Conservation (phyloP, 805 yeast species). For the Kazachstania kunashirensis region DNA sequence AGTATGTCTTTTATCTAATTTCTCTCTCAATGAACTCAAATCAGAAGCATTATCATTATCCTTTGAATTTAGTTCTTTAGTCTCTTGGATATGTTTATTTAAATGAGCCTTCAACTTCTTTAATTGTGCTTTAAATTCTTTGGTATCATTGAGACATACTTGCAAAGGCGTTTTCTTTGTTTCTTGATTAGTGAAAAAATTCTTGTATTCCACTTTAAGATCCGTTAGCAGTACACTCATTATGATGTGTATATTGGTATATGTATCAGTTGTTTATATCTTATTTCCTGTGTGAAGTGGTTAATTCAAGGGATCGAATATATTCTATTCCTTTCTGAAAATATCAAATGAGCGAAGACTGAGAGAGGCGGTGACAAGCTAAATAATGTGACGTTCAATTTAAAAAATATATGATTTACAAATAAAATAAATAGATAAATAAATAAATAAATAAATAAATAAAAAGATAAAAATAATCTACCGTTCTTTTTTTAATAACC, state of each 20-base stretch:
- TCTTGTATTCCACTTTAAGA: slow-evolving; percentile 14
- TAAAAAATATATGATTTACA: not conserved
- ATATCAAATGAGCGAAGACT: too few species aligned
- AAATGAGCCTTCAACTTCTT: slow-evolving; percentile 36
- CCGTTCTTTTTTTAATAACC: not conserved
- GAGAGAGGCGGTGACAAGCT: too few species aligned
- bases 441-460: slow-evolving; percentile 1
- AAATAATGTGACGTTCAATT: too few species aligned
- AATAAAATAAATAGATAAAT: not conserved
- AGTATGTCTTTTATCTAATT: slow-evolving; percentile 12
- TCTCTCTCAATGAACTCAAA: not conserved
- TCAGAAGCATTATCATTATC: too few species aligned
- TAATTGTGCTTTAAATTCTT: slow-evolving; percentile 31
- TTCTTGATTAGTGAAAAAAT: slow-evolving; percentile 13
- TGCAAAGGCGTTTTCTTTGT: slow-evolving; percentile 13
- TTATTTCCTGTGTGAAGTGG: too few species aligned
- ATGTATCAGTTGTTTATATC: not conserved
- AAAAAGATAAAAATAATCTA: slow-evolving; percentile 1
- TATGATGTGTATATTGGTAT: not conserved
- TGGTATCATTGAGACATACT: slow-evolving; percentile 22
- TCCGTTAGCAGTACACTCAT: slow-evolving; percentile 9
- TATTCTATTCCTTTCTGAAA: too few species aligned
- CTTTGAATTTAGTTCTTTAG: slow-evolving; percentile 6
- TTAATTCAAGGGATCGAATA: too few species aligned
- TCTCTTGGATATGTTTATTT: slow-evolving; percentile 25